Evolutionary conservation across 257 asterid species (phyloP), one percentile per base, ranked within the genome.

Genomic region (Prunella vulgaris): DNA sequence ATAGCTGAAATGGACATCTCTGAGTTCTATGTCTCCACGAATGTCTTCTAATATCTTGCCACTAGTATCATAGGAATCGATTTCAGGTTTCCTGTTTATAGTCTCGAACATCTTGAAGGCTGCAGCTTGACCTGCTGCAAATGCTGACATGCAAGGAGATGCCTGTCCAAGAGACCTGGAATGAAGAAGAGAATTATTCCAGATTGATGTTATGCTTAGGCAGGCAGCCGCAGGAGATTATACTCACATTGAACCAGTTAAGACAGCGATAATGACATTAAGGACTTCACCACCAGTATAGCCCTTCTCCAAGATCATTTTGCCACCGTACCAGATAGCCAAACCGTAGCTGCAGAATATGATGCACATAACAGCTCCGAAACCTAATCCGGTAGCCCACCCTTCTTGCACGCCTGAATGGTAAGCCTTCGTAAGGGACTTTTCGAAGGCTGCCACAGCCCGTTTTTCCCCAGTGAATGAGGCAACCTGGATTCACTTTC

Each of bases 61-160:
- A 20, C 42, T 76, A 9, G 70, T 73, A 40, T 83, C 87, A 24
- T 83, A 81, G 17, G 93, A 80, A 65, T 88, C 96, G 33, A 88
- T 86, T 46, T 79, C 81, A 0, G 93, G 89, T 28, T 73, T 77
- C 70, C 89, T 75, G 2, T 68, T 82, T 62, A 88, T 84, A 14
- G 93, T 83, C 77, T 88, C 85, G 44, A 88, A 84, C 88, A 88
- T 84, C 84, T 86, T 83, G 86, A 27, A 86, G 14, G 86, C 93
- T n/a, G 93, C 96, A 35, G 96, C 85, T 74, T 76, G 85, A 9
- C 93, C 96, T 18, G 90, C 88, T 35, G 90, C 84, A 68, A 88
- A 84, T 52, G 93, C 90, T 10, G 76, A 76, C 82, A 88, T 67
- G 79, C 90, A 84, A 20, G 89, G 89, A 68, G 96, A 81, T 46